Base-by-base conservation (phyloP, 768 basidiomycete species). In the Pulveroboletus sp. region DNA sequence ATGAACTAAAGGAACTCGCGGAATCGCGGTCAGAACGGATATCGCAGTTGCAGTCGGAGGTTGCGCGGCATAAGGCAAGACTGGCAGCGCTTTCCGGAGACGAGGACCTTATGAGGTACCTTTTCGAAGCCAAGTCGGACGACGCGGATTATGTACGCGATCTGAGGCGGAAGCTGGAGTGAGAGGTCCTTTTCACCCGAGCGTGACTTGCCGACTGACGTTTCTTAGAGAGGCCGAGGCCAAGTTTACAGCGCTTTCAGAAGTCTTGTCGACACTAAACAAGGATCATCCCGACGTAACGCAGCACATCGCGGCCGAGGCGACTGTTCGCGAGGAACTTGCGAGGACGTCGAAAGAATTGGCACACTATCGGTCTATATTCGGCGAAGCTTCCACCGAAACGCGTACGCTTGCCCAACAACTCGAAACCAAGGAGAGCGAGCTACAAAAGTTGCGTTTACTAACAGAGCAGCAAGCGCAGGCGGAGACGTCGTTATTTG, bases 21-120 rank as follows among this genome's bases (percentile, higher is more conserved):
- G 81, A 85, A 44, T 78, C 82, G 8, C 81, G 85, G 56, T 71
- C 73, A 82, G 88, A 87, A 51, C 85, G 93, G 33, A 83, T 97
- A 37, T 63, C 64, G 12, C 78, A 81, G 24, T 64, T 95, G 21
- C 72, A 81, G 52, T 85, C 85, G 2, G 92, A 97, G 64, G 70
- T 87, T 11, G 75, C 72, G 35, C 77, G 93, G 20, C 73, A 87
- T 53, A 90, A 87, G 65, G 76, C 85, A 14, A 78, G 80, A 25
- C 71, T 94, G n/a, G 92, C 89, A 17, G 90, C 90, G 0, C 69
- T 82, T 23, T 73, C 78, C 2, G 82, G 85, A 6, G 77, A 87
- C 20, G 80, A 82, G 51, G 86, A 91, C 41, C 72, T 92, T 29
- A 74, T 94, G 66, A 69, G 69, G 5, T 90, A 91, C 64, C 76